Conservation (phyloP, 768 basidiomycete species). For the Leucosporidium yakuticum region DNA sequence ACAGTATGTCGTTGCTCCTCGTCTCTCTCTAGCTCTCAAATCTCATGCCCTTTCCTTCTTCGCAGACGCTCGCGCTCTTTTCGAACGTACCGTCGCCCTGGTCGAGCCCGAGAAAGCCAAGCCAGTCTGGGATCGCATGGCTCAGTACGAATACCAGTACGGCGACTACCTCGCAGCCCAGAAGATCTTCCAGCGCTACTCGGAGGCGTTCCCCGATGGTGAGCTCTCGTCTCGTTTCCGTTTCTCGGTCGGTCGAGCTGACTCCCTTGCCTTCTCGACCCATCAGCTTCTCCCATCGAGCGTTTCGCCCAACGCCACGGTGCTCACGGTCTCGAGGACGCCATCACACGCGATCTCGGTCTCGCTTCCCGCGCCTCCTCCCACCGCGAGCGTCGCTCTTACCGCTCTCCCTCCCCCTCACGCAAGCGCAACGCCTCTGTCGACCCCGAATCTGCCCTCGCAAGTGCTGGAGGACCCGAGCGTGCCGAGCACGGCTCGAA, state of each 20-base stretch:
- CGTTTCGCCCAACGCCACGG: conserved; percentile 48
- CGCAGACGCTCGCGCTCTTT: conserved; percentile 87
- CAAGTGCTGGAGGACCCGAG: not conserved
- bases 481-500: not conserved
- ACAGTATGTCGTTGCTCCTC: conserved; percentile 57
- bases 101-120: conserved; percentile 66
- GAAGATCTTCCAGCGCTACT: conserved; percentile 81
- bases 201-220: conserved; percentile 83
- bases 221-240: conserved; percentile 30
- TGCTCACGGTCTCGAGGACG: conserved; percentile 77
- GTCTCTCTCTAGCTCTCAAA: not conserved
- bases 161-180: conserved; percentile 83
- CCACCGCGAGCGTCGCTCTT: conserved; percentile 4
- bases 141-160: conserved; percentile 88
- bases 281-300: conserved; percentile 76
- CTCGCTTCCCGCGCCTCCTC: conserved; percentile 43
- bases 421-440: conserved; percentile 33
- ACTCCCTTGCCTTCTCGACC: not conserved
- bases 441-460: conserved; percentile 3
- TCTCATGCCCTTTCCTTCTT: conserved; percentile 8
- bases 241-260: conserved; percentile 3
- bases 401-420: conserved; percentile 17
- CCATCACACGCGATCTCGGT: conserved; percentile 81
- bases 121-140: conserved; percentile 93
- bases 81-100: conserved; percentile 75